Evolutionary conservation across 495 filamentous ascomycete genomes (phyloP), one percentile per base, ranked within the genome.

Genomic region (Penicillium paradoxum): DNA sequence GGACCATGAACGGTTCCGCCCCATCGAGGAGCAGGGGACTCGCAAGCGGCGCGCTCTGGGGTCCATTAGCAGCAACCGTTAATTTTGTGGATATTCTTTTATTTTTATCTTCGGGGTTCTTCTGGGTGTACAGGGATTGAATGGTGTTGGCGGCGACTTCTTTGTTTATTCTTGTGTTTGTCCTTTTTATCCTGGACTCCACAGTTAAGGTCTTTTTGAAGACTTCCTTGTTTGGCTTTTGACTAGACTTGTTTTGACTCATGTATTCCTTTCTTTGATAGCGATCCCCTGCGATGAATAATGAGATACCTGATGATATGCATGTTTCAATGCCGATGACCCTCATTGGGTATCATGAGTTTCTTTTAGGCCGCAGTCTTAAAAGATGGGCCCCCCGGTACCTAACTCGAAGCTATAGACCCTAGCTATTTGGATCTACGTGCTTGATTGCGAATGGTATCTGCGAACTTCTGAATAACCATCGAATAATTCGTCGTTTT

Each of bases 1-100:
- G 55, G 93, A 98, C 62, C 74, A 80, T 57, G 72, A 77, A 54
- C 71, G 83, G 53, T 86, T 83, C 65, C 71, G 69, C 3, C 59
- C 65, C 4, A 49, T 45, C 29, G 68, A 67, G 41, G 59, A 57
- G 6, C 51, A 50, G 2, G 53, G 47, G 18, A 49, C 51, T 25
- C 63, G 53, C 4, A 68, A 71, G 44, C 68, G 73, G 25, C 71
- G 70, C 15, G 70, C 67, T 9, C 52, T 77, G 50, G 63, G 70
- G 14, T 43, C 53, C 22, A 67, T 77, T 38, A 48, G 52, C 24
- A 73, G 73, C 50, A 67, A 56, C 51, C 66, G 61, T 55, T 73
- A 60, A 56, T 45, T 42, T n/a, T 48, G 55, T 51, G 39, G 18
- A 46, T 46, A 39, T 21, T 47, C n/a, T 45, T n/a, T 39, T 57